Conservation (phyloP, 441 rosid genomes). For the Viola pubescens region DNA sequence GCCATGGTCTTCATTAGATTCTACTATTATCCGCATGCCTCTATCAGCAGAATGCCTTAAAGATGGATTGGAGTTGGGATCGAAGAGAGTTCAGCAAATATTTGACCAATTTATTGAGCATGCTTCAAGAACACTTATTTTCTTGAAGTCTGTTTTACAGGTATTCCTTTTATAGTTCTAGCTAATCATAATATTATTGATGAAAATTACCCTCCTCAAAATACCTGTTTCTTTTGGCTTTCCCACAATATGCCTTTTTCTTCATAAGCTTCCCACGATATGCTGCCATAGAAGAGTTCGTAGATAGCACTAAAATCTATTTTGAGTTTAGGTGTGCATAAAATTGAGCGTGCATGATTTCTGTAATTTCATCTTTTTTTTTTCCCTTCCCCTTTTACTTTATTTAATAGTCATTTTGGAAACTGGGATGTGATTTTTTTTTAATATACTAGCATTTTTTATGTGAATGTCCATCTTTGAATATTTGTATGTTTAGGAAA, state of each 20-base stretch:
- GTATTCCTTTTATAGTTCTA: slow-evolving; percentile 28
- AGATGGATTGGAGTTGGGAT: slow-evolving; percentile 76
- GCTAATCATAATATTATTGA: no score
- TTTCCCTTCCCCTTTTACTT: not conserved
- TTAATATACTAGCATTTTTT: not conserved
- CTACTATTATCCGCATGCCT: slow-evolving; percentile 95
- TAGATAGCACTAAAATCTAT: no score
- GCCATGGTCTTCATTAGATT: slow-evolving; percentile 63
- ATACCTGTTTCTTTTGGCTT: no score
- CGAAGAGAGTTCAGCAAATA: slow-evolving; percentile 54
- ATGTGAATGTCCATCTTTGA: not conserved
- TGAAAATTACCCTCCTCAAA: no score
- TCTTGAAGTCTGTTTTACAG: slow-evolving; percentile 84
- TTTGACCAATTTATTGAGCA: slow-evolving; percentile 69
- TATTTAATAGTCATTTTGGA: not conserved
- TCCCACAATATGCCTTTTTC: no score
- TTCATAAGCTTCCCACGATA: no score
- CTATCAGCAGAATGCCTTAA: slow-evolving; percentile 66
- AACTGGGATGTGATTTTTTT: not conserved
- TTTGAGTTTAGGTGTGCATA: no score
- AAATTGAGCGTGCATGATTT: no score
- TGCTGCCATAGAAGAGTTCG: no score
- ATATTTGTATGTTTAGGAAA: not conserved
- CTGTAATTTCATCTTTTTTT: not conserved
- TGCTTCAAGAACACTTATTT: slow-evolving; percentile 72